A percentile compares a stretch with the other conserved stretches of the same genome.
phyloP scores from a whole-genome alignment of 1,284 basidiomycete species.

The Inonotus hispidus region DNA sequence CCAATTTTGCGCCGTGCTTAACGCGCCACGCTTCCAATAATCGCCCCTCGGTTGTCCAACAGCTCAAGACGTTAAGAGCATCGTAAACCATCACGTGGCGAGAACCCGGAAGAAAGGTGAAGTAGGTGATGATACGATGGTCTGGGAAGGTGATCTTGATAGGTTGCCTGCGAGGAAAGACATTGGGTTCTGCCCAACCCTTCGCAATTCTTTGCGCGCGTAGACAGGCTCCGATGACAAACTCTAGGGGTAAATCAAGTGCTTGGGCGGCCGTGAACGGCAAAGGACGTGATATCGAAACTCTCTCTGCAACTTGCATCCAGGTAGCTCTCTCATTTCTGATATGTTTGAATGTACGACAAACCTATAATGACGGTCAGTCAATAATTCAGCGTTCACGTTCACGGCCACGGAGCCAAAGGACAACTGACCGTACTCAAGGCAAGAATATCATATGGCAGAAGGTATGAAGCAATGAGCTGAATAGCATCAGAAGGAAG shows the following conservation, averaged over 20 bases:
- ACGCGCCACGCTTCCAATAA: neutral
- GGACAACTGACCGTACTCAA: slow-evolving; percentile 1
- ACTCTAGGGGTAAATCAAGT: neutral
- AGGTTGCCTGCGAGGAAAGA: neutral
- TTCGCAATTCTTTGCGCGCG: slow-evolving; percentile 14
- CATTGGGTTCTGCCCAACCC: slow-evolving; percentile 6
- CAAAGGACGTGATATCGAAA: slow-evolving; percentile 10
- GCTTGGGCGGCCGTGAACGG: slow-evolving; percentile 10
- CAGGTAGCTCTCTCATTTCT: slow-evolving; percentile 3
- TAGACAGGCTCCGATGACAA: slow-evolving; percentile 6
- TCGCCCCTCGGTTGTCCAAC: slow-evolving; percentile 13
- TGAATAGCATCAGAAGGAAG: slow-evolving; percentile 12
- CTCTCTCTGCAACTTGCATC: slow-evolving; percentile 11
- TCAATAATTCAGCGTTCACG: neutral
- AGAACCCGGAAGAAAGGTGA: slow-evolving; percentile 13
- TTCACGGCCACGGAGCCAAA: neutral
- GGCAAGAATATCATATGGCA: slow-evolving; percentile 15
- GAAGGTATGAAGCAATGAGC: slow-evolving; percentile 8
- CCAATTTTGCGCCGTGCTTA: neutral
- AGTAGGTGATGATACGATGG: slow-evolving; percentile 11
- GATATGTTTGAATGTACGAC: slow-evolving; percentile 1
- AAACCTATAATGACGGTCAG: slow-evolving; percentile 4
- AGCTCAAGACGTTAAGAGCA: slow-evolving; percentile 9
- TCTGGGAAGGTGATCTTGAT: slow-evolving; percentile 12
- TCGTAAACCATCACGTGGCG: slow-evolving; percentile 15